A percentile compares a stretch with the other conserved stretches of the same genome.
Evolutionary conservation across 1,284 basidiomycete species (phyloP).

Genomic region (Fomitopsis betulina): DNA sequence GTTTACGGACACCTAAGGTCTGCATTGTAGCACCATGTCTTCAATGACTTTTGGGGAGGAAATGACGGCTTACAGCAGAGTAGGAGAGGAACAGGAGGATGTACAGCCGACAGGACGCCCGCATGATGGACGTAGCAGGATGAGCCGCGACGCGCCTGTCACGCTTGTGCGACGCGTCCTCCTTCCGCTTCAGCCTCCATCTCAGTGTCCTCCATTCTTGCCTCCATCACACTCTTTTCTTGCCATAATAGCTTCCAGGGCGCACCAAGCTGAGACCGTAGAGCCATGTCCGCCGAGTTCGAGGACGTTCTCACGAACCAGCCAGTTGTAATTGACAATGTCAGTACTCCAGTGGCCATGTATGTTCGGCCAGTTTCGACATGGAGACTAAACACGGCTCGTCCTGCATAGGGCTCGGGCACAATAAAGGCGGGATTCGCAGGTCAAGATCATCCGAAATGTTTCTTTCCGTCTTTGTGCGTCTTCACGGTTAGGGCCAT

Average conservation of each 20-base stretch:
- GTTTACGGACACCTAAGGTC: constrained; percentile 36
- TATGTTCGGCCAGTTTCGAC: constrained; percentile 4
- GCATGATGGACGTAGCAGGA: constrained; percentile 1
- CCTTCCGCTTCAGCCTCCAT: background rate
- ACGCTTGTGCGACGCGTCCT: background rate
- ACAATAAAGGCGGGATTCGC: constrained; percentile 98
- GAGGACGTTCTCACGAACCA: constrained; percentile 91
- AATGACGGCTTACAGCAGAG: constrained; percentile 6
- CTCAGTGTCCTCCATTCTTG: background rate
- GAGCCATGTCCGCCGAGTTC: constrained; percentile 69
- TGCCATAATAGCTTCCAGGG: background rate
- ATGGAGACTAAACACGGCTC: background rate
- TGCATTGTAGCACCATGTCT: constrained; percentile 8
- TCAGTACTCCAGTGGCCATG: constrained; percentile 34
- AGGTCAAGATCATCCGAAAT: constrained; percentile 96
- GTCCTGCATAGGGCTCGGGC: constrained; percentile 75
- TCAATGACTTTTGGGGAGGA: background rate
- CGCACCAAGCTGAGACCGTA: background rate
- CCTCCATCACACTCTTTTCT: background rate
- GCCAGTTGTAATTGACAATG: constrained; percentile 96
- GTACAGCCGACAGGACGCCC: constrained; percentile 1
- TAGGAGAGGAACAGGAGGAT: constrained; percentile 9
- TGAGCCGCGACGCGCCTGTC: constrained; percentile 4
- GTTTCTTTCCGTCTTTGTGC: constrained; percentile 97
- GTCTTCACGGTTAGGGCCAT: constrained; percentile 43